phyloP scores from a whole-genome alignment of 805 yeast genomes.

The Sugiyamaella valdiviana region DNA sequence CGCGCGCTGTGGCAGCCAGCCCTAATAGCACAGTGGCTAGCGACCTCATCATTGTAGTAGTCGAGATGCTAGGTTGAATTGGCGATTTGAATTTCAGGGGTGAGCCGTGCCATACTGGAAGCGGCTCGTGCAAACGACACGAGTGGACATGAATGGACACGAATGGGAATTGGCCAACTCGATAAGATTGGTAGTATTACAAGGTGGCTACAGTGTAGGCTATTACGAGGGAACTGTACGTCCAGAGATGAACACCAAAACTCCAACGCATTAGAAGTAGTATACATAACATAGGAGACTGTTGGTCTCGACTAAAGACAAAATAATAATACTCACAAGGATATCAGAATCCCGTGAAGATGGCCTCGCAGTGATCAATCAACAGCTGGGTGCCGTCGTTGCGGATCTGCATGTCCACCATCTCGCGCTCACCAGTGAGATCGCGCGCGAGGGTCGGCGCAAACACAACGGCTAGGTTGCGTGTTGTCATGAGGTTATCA shows the following conservation, averaged over 20 bases:
- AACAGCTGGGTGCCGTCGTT: slow-evolving; percentile 74
- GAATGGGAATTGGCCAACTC: too few species aligned
- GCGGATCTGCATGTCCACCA: slow-evolving; percentile 74
- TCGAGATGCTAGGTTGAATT: neutral
- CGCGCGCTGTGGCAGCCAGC: slow-evolving; percentile 13
- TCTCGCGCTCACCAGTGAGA: slow-evolving; percentile 69
- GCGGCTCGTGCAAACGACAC: too few species aligned
- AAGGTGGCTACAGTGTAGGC: too few species aligned
- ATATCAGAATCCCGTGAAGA: slow-evolving; percentile 14
- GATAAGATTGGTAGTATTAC: too few species aligned
- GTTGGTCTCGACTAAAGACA: neutral
- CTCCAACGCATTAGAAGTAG: neutral
- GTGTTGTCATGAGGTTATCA: slow-evolving; percentile 72
- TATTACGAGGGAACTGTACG: too few species aligned
- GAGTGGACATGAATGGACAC: too few species aligned
- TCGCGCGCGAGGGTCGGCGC: slow-evolving; percentile 90
- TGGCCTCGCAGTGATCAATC: slow-evolving; percentile 27
- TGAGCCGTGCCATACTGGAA: neutral
- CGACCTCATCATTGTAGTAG: neutral
- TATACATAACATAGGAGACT: neutral
- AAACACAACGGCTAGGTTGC: slow-evolving; percentile 84
- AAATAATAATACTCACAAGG: slow-evolving; percentile 1
- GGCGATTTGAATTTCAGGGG: neutral
- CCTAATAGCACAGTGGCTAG: neutral
- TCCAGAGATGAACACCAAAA: too few species aligned